Base-by-base conservation (phyloP, 1,139 yeast genomes). In the Yarrowia galli region DNA sequence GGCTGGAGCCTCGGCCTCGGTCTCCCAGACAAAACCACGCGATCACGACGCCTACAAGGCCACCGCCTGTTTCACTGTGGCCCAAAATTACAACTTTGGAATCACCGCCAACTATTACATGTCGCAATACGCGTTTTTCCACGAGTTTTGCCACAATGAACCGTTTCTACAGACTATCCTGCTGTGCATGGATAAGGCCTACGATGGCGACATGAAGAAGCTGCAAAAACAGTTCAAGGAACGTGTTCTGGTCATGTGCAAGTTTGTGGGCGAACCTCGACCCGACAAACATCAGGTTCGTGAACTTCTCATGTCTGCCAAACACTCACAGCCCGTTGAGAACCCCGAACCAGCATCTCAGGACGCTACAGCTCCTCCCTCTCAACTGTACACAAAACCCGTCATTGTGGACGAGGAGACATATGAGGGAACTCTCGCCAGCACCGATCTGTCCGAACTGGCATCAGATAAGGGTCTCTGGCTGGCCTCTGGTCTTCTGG, bases 401-500 rank as follows among this genome's bases (percentile, higher is more conserved):
- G 38, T 56, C 18, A 20, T 42, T 42, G n/a, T 56, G 18, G 48
- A 56, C 22, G 38, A 56, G 20, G 63, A 56, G 20, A 9, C 40
- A 3, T 45, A 64, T 22, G 42, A 51, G n/a, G 61, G 32, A 1
- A 45, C 36, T 16, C 36, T 49, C 7, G 40, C 38, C 8, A 13
- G 20, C 28, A 56, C 49, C 25, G 8, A 56, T 16, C 4, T 28
- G 3, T 18, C 46, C 12, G 40, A 36, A 9, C 22, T 53, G 5
- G 58, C 56, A 22, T 49, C 60, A 3, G 67, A 64, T 20, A 38
- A 23, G 38, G 67, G 67, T 25, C 60, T 64, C 2, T 64, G 67
- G 67, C 49, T 53, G 18, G 63, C 56, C 4, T 67, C 68, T 2
- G 56, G 65, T 22, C 48, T 68, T 4, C 25, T 71, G 15, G 68